Evolutionary conservation across 179 eudicot species (phyloP), one percentile per base, ranked within the genome.

Genomic region (Carnegiea gigantea): DNA sequence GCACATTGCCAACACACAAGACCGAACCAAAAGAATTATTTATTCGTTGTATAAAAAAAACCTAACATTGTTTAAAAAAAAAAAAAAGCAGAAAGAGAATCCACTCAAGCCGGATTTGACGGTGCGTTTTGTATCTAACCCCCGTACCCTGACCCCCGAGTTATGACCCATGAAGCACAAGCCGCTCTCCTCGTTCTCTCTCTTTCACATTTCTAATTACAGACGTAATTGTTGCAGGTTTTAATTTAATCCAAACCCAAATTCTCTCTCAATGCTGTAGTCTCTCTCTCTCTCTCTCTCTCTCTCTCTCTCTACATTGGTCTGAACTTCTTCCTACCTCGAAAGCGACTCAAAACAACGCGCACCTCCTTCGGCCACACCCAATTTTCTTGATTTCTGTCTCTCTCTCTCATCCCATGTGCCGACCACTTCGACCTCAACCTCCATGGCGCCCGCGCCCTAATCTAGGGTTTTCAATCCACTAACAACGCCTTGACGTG

Each of bases 301-400:
- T 33, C 36, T 33, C 36, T 70, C 40, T 26, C 73, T 59, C 85
- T 75, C 43, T 57, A 70, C 18, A 49, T 73, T 48, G 82, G 79
- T 68, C 81, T 74, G 82, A 70, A 64, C 36, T 81, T 70, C 10
- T 36, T 86, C 79, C 70, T 68, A 74, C 86, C 86, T 83, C 78
- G 88, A 86, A 81, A 86, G 82, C 84, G 86, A 86, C 88, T 79
- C 86, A 67, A 85, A 79, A 48, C 85, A 72, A 73, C 82, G 62
- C 73, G 73, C 73, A 77, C 80, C 88, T 36, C 78, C 59, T 68
- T 4, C 71, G 14, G 6, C 38, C 33, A 33, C 44, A 21, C 43
- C 46, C 46, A 15, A 10, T 7, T 70, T 17, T 13, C 46, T 49
- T 49, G 3, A 49, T 49, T 49, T 49, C 40, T 33, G 3, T 36